Conservation (phyloP, 2,329 filamentous ascomycete genomes). For the Zelopaecilomyces penicillatus region DNA sequence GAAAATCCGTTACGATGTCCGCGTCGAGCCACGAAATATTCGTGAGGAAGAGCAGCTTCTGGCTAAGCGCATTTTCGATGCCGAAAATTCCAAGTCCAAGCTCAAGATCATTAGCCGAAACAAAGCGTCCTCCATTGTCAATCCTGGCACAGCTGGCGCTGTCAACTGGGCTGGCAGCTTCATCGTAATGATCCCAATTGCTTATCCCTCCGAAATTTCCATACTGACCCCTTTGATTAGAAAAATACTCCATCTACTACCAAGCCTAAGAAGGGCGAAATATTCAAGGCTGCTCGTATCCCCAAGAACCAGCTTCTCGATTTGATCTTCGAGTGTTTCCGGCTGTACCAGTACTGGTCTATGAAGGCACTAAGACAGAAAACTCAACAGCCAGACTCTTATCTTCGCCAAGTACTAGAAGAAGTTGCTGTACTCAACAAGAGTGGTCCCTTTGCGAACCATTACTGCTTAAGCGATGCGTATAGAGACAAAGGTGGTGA, state of each 20-base stretch:
- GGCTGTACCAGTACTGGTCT: constrained; percentile 85
- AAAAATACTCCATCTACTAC: constrained; percentile 41
- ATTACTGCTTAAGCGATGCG: constrained; percentile 69
- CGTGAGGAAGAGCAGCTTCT: constrained; percentile 59
- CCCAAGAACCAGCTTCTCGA: constrained; percentile 82
- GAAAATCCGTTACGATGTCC: constrained; percentile 66
- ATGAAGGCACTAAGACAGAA: constrained; percentile 73
- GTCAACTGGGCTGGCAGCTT: constrained; percentile 37
- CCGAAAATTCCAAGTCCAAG: constrained; percentile 40
- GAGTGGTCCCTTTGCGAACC: constrained; percentile 74
- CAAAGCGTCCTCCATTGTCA: constrained; percentile 44
- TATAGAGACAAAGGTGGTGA: constrained; percentile 30
- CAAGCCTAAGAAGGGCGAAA: constrained; percentile 58
- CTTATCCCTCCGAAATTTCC: background rate
- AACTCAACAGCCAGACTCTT: constrained; percentile 85
- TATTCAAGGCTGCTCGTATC: constrained; percentile 79
- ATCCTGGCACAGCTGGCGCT: constrained; percentile 40
- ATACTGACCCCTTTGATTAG: constrained; percentile 24
- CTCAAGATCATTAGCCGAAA: constrained; percentile 42
- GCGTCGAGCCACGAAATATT: constrained; percentile 64
- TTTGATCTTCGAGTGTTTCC: constrained; percentile 74
- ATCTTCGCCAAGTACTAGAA: constrained; percentile 75
- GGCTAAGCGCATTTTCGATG: constrained; percentile 45
- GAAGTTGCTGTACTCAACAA: constrained; percentile 77
- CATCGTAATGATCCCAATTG: constrained; percentile 41